Percentiles rank a stretch among this genome's conserved stretches.
Evolutionary conservation across 2,329 filamentous ascomycete species (phyloP).

Genomic region (Aspergillus quadrilineatus): DNA sequence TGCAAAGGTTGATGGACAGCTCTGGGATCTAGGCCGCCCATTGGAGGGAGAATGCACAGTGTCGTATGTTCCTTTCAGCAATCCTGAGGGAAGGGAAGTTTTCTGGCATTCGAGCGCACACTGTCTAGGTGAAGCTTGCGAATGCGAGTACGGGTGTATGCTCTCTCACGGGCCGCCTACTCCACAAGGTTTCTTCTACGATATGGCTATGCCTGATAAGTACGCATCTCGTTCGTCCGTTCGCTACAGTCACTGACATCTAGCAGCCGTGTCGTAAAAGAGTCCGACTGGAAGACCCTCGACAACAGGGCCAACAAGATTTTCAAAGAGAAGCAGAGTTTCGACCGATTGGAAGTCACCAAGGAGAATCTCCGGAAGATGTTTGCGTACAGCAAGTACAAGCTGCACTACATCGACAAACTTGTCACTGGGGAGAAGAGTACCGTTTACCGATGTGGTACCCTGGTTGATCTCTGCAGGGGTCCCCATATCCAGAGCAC

Average conservation of each 20-base stretch:
- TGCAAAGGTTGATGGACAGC: conserved; percentile 72
- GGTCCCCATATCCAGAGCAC: conserved; percentile 94
- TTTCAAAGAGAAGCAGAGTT: conserved; percentile 95
- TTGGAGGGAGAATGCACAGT: conserved; percentile 85
- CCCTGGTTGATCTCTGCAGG: conserved; percentile 90
- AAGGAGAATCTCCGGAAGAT: conserved; percentile 93
- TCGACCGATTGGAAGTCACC: conserved; percentile 82
- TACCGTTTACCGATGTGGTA: conserved; percentile 92
- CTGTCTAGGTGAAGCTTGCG: conserved; percentile 90
- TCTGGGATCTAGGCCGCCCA: conserved; percentile 92
- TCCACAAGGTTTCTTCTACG: conserved; percentile 92
- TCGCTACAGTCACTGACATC: conserved; percentile 21
- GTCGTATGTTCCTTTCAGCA: conserved; percentile 78
- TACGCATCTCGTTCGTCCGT: conserved; percentile 24
- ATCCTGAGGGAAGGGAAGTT: conserved; percentile 77
- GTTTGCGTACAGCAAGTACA: conserved; percentile 98
- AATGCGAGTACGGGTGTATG: conserved; percentile 85
- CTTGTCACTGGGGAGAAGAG: conserved; percentile 89
- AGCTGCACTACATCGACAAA: conserved; percentile 94
- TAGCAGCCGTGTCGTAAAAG: conserved; percentile 61
- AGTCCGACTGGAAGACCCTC: conserved; percentile 78
- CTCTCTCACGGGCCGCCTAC: conserved; percentile 93
- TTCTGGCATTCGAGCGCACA: conserved; percentile 98
- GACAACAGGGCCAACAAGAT: conserved; percentile 78
- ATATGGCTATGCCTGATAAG: conserved; percentile 80